Evolutionary conservation across 2,329 filamentous ascomycete species (phyloP).

Genomic region (Fusarium neocosmosporiellum): DNA sequence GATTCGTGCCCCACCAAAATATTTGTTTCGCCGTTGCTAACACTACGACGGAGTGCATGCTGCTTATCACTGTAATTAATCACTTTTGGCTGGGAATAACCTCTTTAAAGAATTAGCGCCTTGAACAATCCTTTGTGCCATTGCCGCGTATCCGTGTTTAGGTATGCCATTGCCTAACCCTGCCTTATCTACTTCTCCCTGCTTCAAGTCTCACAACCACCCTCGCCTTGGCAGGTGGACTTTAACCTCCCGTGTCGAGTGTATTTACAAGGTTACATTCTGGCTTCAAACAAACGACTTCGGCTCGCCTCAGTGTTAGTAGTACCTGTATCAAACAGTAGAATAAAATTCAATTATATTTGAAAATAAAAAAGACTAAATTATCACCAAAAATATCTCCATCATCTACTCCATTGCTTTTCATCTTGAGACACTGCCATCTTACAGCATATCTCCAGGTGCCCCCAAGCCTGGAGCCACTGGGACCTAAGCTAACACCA

Average conservation of each 20-base stretch:
- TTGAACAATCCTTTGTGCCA: not conserved
- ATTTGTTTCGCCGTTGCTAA: not conserved
- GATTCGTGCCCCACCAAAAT: conserved; percentile 37
- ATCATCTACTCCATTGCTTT: not conserved
- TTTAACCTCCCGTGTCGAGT: not conserved
- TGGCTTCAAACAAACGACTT: not conserved
- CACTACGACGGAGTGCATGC: not conserved
- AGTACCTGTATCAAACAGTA: not conserved
- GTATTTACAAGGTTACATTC: not conserved
- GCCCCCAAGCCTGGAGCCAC: not conserved
- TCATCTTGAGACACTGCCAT: not conserved
- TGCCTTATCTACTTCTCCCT: not conserved
- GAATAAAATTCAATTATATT: not conserved
- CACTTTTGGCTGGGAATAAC: not conserved
- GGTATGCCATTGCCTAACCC: not conserved
- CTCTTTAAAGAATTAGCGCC: not conserved
- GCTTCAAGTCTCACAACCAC: not conserved
- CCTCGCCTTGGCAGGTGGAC: not conserved
- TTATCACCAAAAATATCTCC: not conserved
- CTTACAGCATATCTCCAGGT: not conserved
- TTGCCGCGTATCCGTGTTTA: not conserved
- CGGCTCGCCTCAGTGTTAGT: not conserved
- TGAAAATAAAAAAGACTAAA: not conserved
- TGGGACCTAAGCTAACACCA: not conserved
- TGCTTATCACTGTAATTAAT: not conserved